Conservation (phyloP, 495 filamentous ascomycete genomes). For the Hypomontagnella monticulosa region DNA sequence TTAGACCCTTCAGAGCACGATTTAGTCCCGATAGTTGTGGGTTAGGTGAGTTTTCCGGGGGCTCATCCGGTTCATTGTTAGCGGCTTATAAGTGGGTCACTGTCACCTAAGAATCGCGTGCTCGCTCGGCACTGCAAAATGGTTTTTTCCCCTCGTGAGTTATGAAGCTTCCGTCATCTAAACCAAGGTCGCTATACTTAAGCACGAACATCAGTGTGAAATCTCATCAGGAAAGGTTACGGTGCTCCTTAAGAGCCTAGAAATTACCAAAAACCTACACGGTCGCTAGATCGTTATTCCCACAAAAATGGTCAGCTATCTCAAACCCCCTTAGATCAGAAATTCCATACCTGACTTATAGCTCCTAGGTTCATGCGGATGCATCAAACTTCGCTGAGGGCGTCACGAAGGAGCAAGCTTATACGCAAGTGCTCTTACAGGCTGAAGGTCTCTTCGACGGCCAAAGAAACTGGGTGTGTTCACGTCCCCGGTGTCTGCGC, state of each 20-base stretch:
- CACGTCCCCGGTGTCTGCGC: neutral
- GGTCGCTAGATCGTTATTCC: neutral
- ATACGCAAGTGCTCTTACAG: conserved; percentile 77
- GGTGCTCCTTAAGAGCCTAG: neutral
- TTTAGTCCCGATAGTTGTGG: too few relatives aligned
- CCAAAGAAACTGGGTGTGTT: conserved; percentile 86
- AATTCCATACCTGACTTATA: conserved; percentile 24
- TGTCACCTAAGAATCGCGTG: conserved; percentile 24
- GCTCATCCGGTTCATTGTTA: neutral
- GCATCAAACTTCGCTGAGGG: conserved; percentile 75
- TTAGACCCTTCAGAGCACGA: too few relatives aligned
- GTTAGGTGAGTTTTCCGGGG: neutral
- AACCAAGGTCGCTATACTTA: too few relatives aligned
- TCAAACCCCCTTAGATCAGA: neutral
- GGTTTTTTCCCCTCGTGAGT: conserved; percentile 20
- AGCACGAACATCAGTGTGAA: too few relatives aligned
- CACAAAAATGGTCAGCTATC: too few relatives aligned
- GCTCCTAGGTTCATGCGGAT: conserved; percentile 82
- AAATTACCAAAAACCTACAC: neutral
- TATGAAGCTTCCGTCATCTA: too few relatives aligned
- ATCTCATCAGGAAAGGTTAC: neutral
- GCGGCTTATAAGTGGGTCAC: conserved; percentile 17
- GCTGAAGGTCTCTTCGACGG: conserved; percentile 75
- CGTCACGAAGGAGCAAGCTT: conserved; percentile 77
- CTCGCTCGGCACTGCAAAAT: conserved; percentile 25